Evolutionary conservation across 1,139 yeast genomes (phyloP).

Genomic region (Blastobotrys malaysiensis): DNA sequence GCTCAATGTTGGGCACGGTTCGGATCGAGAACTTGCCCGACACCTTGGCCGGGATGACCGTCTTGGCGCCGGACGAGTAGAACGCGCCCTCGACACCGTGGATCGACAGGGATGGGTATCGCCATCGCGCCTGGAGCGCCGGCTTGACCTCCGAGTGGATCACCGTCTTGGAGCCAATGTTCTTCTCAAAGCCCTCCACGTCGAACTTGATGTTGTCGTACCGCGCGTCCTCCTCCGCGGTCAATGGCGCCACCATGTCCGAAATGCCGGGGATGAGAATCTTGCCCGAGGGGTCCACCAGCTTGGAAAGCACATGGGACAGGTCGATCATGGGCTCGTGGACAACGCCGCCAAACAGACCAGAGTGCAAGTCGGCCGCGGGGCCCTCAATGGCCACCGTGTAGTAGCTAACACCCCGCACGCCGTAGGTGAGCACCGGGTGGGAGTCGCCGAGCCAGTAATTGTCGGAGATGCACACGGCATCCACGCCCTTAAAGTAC

Average conservation of each 20-base stretch:
- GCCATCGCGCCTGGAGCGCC: conserved; percentile 96
- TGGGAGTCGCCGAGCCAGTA: conserved; percentile 97
- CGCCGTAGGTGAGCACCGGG: conserved; percentile 95
- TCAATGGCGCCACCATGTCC: conserved; percentile 93
- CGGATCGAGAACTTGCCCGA: conserved; percentile 92
- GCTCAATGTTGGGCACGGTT: conserved; percentile 91
- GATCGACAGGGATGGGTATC: conserved; percentile 90
- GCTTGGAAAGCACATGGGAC: conserved; percentile 62
- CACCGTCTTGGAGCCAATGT: conserved; percentile 82
- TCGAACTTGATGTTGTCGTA: conserved; percentile 85
- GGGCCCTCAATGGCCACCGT: conserved; percentile 82
- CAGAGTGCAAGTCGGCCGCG: conserved; percentile 95
- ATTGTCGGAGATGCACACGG: conserved; percentile 94
- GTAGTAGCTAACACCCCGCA: conserved; percentile 95
- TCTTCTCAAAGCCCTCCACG: conserved; percentile 77
- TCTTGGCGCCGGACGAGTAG: conserved; percentile 91
- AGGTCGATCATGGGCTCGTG: conserved; percentile 98
- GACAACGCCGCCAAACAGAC: conserved; percentile 94
- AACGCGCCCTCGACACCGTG: conserved; percentile 99
- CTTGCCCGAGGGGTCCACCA: conserved; percentile 70
- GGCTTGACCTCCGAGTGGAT: conserved; percentile 73
- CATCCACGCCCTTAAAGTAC: conserved; percentile 84
- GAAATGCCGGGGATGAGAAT: conserved; percentile 81
- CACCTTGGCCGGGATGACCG: conserved; percentile 95
- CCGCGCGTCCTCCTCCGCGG: conserved; percentile 64